Conservation (phyloP, 78 protist species). For the Planoprotostelium fungivorum region DNA sequence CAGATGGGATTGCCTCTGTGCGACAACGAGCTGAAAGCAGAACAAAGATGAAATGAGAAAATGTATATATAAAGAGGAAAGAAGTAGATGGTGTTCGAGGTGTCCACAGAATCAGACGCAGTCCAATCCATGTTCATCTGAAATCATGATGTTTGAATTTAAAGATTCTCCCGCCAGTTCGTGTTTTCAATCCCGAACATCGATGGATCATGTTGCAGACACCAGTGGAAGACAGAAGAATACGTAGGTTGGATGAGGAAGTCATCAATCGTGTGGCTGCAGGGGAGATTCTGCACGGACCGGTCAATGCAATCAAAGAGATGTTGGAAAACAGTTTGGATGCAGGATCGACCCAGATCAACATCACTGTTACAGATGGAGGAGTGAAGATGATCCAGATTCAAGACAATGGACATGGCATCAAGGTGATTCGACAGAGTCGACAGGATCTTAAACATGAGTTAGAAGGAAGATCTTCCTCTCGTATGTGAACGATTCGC, state of each 20-base stretch:
- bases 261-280: constrained; percentile 94
- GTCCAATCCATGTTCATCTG: too few relatives aligned
- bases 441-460: background rate
- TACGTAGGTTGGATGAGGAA: constrained; percentile 60
- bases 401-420: constrained; percentile 91
- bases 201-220: too few relatives aligned
- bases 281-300: constrained; percentile 91
- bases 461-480: constrained; percentile 74
- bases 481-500: constrained; percentile 91
- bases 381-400: constrained; percentile 87
- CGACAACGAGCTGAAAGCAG: too few relatives aligned
- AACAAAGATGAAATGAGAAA: too few relatives aligned
- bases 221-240: constrained; percentile 25
- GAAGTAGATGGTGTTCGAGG: too few relatives aligned
- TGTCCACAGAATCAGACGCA: too few relatives aligned
- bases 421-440: constrained; percentile 13
- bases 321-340: constrained; percentile 92
- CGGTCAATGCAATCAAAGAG: constrained; percentile 83
- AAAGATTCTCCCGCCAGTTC: too few relatives aligned
- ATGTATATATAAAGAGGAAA: too few relatives aligned
- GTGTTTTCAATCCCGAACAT: too few relatives aligned
- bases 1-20: too few relatives aligned
- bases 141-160: too few relatives aligned
- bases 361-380: constrained; percentile 70
- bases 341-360: constrained; percentile 85